A percentile compares a stretch with the other conserved stretches of the same genome.
phyloP scores from a whole-genome alignment of 495 filamentous ascomycete genomes.

The Talaromyces thailandensis region DNA sequence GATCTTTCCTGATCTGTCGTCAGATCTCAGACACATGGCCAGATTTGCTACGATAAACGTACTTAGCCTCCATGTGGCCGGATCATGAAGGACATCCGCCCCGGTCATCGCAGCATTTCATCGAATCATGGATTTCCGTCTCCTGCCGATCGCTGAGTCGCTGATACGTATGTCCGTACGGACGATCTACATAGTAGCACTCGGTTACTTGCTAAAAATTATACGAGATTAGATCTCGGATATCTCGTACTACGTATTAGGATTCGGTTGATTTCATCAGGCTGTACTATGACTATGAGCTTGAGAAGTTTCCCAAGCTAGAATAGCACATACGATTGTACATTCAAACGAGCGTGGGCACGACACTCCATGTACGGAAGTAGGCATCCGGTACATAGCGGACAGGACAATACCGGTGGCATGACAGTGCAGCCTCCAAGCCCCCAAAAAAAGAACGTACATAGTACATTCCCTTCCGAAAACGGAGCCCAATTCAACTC shows the following conservation, averaged over 20 bases:
- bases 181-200: not conserved
- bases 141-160: not conserved
- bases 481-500: not conserved
- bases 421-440: not conserved
- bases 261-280: not conserved
- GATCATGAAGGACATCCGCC: not conserved
- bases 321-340: not conserved
- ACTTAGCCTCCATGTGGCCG: not conserved
- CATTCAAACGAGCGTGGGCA: not conserved
- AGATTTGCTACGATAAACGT: too few species aligned
- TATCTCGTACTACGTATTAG: not conserved
- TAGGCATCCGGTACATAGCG: not conserved
- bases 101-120: not conserved
- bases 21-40: not conserved
- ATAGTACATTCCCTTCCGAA: not conserved
- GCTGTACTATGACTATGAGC: not conserved
- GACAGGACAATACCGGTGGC: too few species aligned
- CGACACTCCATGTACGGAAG: not conserved
- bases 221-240: not conserved
- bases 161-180: not conserved
- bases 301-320: not conserved
- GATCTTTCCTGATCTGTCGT: not conserved
- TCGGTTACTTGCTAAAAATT: not conserved
- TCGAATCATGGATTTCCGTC: not conserved
- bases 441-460: not conserved